Evolutionary conservation across 495 filamentous ascomycete genomes (phyloP).

Genomic region (Schizothecium vesticola): DNA sequence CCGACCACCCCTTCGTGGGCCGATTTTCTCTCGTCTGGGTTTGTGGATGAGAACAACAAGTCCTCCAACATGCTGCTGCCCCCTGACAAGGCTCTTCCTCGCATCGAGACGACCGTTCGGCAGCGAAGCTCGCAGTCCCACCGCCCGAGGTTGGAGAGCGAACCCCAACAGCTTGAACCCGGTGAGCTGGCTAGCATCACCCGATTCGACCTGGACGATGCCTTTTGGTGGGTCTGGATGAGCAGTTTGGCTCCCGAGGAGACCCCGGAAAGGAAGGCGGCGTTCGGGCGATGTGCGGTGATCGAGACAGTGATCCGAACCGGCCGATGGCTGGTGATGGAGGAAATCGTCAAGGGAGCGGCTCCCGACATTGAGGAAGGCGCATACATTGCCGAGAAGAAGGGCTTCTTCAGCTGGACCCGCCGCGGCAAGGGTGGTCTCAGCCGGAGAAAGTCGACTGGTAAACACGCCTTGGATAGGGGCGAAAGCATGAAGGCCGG

Average conservation of each 20-base stretch:
- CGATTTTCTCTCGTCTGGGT: slow-evolving; percentile 91
- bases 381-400: slow-evolving; percentile 91
- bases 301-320: slow-evolving; percentile 79
- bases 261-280: slow-evolving; percentile 73
- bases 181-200: slow-evolving; percentile 91
- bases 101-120: slow-evolving; percentile 63
- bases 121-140: slow-evolving; percentile 89
- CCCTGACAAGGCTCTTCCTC: slow-evolving; percentile 85
- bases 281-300: slow-evolving; percentile 89
- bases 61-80: slow-evolving; percentile 66
- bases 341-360: slow-evolving; percentile 94
- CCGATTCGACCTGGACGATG: slow-evolving; percentile 81
- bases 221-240: slow-evolving; percentile 99
- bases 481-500: slow-evolving; percentile 26
- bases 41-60: slow-evolving; percentile 63
- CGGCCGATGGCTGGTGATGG: slow-evolving; percentile 86
- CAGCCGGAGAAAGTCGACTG: slow-evolving; percentile 61
- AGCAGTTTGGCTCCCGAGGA: slow-evolving; percentile 91
- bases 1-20: slow-evolving; percentile 97
- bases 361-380: slow-evolving; percentile 78
- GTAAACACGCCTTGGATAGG: slow-evolving; percentile 40
- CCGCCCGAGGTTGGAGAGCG: slow-evolving; percentile 57
- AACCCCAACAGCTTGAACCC: slow-evolving; percentile 66
- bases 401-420: slow-evolving; percentile 79
- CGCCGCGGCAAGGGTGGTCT: slow-evolving; percentile 61